These are phyloP conservation scores for Chlorella variabilis DNA, from an alignment of 163 green algal species.

Conservation along the genomic window DNA sequence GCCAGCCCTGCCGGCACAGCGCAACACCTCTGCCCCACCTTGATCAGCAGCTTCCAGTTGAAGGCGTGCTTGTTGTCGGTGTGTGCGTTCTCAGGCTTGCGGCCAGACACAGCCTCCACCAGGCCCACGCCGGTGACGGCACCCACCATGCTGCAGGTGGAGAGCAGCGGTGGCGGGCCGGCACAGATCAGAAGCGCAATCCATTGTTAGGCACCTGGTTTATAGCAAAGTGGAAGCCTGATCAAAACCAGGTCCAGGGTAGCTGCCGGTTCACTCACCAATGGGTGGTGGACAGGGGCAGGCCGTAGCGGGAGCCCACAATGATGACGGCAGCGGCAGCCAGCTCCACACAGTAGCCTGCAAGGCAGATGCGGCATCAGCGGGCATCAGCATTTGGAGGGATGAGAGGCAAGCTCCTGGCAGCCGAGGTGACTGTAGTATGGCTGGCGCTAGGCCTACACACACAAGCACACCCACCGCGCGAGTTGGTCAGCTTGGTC, in stretches of 20 bases:
- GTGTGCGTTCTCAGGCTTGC: neutral
- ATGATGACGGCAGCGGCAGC: constrained; percentile 55
- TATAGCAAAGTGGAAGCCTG: too few species aligned
- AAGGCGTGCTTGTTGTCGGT: constrained; percentile 2
- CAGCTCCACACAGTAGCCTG: constrained; percentile 61
- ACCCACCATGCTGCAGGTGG: constrained; percentile 33
- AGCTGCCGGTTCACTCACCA: too few species aligned
- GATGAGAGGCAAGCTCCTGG: neutral
- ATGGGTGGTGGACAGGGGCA: constrained; percentile 70
- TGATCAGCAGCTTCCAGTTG: constrained; percentile 27
- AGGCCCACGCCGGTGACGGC: constrained; percentile 53
- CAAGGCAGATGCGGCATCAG: neutral
- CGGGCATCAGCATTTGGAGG: too few species aligned
- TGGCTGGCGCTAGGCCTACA: too few species aligned
- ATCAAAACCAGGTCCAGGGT: too few species aligned
- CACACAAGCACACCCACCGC: too few species aligned
- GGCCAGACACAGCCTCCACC: constrained; percentile 40
- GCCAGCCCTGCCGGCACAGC: too few species aligned
- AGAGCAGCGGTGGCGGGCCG: too few species aligned
- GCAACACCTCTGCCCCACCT: neutral
- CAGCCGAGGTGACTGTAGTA: too few species aligned
- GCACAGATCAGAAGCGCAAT: too few species aligned
- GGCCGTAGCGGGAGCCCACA: constrained; percentile 53
- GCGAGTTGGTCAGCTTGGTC: constrained; percentile 55
- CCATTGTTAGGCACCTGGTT: too few species aligned